A percentile compares a stretch with the other conserved stretches of the same genome.
Evolutionary conservation across 495 filamentous ascomycete species (phyloP).

Genomic region (Trypethelium eluteriae): DNA sequence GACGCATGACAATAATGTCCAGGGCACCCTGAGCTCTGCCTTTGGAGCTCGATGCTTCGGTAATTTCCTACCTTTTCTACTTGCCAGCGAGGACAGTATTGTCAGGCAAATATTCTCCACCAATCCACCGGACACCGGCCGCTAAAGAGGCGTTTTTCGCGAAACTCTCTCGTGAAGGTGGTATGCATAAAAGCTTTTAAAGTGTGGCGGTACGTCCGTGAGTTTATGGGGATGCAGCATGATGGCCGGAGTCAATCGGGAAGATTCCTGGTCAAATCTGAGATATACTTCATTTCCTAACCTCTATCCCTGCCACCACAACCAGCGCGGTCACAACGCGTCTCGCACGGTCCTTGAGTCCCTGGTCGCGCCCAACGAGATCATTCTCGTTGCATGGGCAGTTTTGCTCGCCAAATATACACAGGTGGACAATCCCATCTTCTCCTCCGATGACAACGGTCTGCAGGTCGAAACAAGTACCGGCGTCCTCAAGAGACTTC

Average conservation of each 20-base stretch:
- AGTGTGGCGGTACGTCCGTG: background rate
- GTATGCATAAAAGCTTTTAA: background rate
- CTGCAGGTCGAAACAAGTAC: background rate
- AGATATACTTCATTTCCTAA: slow-evolving; percentile 4
- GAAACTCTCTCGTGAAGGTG: background rate
- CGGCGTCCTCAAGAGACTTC: background rate
- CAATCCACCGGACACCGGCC: background rate
- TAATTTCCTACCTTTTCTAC: background rate
- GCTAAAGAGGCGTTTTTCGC: background rate
- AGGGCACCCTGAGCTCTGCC: background rate
- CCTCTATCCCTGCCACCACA: background rate
- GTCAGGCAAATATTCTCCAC: background rate
- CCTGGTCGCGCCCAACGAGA: background rate
- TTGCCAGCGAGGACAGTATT: background rate
- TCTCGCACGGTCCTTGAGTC: background rate
- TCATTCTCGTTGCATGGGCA: background rate
- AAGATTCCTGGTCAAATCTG: slow-evolving; percentile 3
- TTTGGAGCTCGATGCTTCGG: no score
- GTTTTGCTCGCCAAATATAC: background rate
- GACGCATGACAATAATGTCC: background rate
- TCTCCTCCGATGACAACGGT: background rate
- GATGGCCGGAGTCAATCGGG: slow-evolving; percentile 3
- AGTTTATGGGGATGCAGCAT: background rate
- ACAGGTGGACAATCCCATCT: background rate
- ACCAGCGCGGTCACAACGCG: background rate